phyloP scores from a whole-genome alignment of 2,329 filamentous ascomycete genomes.

The Aspergillus alliaceus region DNA sequence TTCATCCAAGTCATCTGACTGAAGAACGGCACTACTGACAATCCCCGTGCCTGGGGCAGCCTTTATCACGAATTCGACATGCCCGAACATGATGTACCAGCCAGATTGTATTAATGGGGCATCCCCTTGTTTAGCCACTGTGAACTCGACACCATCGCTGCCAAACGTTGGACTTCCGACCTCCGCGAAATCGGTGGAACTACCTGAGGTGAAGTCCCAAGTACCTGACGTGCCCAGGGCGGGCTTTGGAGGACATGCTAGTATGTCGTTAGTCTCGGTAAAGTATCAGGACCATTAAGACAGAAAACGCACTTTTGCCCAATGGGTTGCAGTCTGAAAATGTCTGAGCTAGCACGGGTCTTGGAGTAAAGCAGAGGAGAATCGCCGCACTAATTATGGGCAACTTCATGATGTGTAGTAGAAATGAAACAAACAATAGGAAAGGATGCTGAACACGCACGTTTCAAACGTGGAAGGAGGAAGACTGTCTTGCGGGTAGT shows the following conservation, averaged over 20 bases:
- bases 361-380: conserved; percentile 27
- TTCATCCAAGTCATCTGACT: conserved; percentile 91
- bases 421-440: conserved; percentile 1
- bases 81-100: conserved; percentile 99
- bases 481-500: background rate
- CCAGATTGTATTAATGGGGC: conserved; percentile 82
- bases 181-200: conserved; percentile 74
- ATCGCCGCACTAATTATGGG: conserved; percentile 24
- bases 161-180: conserved; percentile 71
- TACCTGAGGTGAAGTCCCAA: conserved; percentile 78
- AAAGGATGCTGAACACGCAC: conserved; percentile 2
- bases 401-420: conserved; percentile 33
- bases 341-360: conserved; percentile 41
- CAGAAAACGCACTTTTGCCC: conserved; percentile 33
- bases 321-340: conserved; percentile 46
- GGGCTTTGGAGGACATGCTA: conserved; percentile 70
- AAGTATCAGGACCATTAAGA: background rate
- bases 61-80: conserved; percentile 81
- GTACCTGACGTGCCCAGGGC: conserved; percentile 80
- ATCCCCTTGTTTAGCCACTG: conserved; percentile 74
- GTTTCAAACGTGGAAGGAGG: background rate
- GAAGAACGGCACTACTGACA: conserved; percentile 85
- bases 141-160: conserved; percentile 76
- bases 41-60: conserved; percentile 86
- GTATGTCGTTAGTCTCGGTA: background rate